Conservation (phyloP, 2,329 filamentous ascomycete genomes). For the Fusarium algeriense region DNA sequence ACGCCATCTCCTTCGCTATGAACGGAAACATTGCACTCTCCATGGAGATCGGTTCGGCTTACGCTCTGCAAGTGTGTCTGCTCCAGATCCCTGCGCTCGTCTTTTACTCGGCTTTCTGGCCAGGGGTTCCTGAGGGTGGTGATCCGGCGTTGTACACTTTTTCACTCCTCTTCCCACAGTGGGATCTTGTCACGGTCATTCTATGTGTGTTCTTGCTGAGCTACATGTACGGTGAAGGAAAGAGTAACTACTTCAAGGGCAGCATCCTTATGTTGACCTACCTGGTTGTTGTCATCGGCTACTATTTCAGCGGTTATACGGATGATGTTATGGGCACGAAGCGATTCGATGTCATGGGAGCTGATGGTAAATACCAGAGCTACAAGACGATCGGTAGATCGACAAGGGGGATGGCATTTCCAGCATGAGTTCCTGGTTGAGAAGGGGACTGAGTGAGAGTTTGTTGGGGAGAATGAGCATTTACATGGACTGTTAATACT, state of each 20-base stretch:
- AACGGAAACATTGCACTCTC: slow-evolving; percentile 98
- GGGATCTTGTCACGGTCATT: slow-evolving; percentile 98
- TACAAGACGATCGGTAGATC: slow-evolving; percentile 67
- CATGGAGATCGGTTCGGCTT: slow-evolving; percentile 99
- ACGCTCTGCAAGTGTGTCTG: slow-evolving; percentile 94
- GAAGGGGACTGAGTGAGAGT: background rate
- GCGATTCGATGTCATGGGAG: slow-evolving; percentile 67
- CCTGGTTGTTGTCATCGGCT: slow-evolving; percentile 89
- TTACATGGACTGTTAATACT: slow-evolving; percentile 25
- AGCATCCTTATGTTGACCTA: slow-evolving; percentile 95
- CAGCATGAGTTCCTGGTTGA: slow-evolving; percentile 25
- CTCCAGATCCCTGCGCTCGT: slow-evolving; percentile 95
- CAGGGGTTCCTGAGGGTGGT: slow-evolving; percentile 54
- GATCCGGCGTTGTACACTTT: slow-evolving; percentile 73
- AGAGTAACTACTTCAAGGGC: slow-evolving; percentile 99
- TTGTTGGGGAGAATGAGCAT: slow-evolving; percentile 10
- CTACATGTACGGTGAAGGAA: slow-evolving; percentile 98
- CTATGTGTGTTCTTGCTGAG: slow-evolving; percentile 95
- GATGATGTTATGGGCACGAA: slow-evolving; percentile 58
- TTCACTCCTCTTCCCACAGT: slow-evolving; percentile 94
- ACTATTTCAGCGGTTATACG: slow-evolving; percentile 80
- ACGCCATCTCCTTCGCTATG: slow-evolving; percentile 99
- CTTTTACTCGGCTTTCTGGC: slow-evolving; percentile 85
- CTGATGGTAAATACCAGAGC: slow-evolving; percentile 62
- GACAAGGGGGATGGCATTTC: slow-evolving; percentile 50